Conservation (phyloP, 371 early-diverging fungal genomes). For the Circinella umbellata region DNA sequence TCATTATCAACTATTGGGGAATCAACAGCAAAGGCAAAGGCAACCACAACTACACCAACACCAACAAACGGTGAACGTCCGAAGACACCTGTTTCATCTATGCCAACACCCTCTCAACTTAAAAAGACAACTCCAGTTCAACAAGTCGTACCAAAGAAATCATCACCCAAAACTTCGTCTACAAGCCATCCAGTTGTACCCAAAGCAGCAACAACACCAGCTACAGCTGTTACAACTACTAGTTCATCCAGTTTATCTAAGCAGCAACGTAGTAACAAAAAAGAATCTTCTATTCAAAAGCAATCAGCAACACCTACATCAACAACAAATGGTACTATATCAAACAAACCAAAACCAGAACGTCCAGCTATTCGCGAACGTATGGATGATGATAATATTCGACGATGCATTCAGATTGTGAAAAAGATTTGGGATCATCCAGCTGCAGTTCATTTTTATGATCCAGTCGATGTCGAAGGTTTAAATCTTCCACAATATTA, state of each 20-base stretch:
- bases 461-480: conserved; percentile 70
- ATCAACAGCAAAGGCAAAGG: neutral
- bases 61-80: conserved; percentile 44
- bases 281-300: neutral
- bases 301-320: neutral
- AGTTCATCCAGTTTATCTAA: neutral
- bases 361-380: neutral
- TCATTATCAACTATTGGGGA: neutral
- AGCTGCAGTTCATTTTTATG: conserved; percentile 41
- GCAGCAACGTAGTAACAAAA: neutral
- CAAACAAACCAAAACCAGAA: conserved; percentile 2
- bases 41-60: neutral
- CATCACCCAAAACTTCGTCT: neutral
- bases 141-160: too few species aligned
- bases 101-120: conserved; percentile 71
- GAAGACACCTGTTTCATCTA: conserved; percentile 44
- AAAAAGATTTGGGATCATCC: conserved; percentile 43
- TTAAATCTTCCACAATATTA: conserved; percentile 91
- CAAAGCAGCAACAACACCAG: neutral
- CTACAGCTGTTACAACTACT: too few species aligned
- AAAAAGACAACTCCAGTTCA: conserved; percentile 27
- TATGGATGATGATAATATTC: conserved; percentile 44
- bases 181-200: neutral
- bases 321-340: too few species aligned
- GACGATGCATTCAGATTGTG: conserved; percentile 41